Base-by-base conservation (phyloP, 1,139 yeast genomes). In the Protomyces gravidus region DNA sequence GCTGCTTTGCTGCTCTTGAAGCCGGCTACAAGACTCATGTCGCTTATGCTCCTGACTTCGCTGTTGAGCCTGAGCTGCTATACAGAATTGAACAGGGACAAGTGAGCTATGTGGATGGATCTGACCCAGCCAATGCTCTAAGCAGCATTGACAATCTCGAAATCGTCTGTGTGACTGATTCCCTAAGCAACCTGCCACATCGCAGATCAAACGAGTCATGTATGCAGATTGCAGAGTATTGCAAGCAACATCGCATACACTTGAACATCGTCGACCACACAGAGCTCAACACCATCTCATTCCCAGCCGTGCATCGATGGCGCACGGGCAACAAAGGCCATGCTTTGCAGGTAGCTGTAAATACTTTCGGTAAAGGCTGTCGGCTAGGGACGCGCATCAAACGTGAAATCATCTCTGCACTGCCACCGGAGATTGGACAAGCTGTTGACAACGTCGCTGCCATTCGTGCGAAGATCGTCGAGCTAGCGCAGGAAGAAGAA, bases 281-380 rank as follows among this genome's bases (percentile, higher is more conserved):
- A 0, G 83, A 83, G 46, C 76, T 78, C 42, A 86, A 95, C 61
- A 81, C 90, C 0, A 90, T 90, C 69, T 82, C 94, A 0, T 70
- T 89, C 61, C 75, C 89, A 39, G 87, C 97, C 0, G 82, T 92
- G 0, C 81, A 53, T 36, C 36, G 58, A n/a, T 53, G 58, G 58
- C 25, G 58, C 17, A 32, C 46, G 6, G 45, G 50, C 15, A n/a
- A 80, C 68, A 73, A 75, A 0, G 82, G 84, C 60, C 95, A 95
- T 1, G 83, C 81, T 63, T 82, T 90, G 72, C 94, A 87, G 70
- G 67, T 90, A 56, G 95, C 96, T 0, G 82, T 90, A 4, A 83
- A 94, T 6, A 90, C 97, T 0, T 80, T 83, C 40, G 96, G 97
- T 0, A 86, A 86, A 71, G 97, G 97, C 1, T 90, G 97, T 72